Evolutionary conservation across 140 eudicot genomes (phyloP), one percentile per base, ranked within the genome.

Genomic region (Flaveria floridana): DNA sequence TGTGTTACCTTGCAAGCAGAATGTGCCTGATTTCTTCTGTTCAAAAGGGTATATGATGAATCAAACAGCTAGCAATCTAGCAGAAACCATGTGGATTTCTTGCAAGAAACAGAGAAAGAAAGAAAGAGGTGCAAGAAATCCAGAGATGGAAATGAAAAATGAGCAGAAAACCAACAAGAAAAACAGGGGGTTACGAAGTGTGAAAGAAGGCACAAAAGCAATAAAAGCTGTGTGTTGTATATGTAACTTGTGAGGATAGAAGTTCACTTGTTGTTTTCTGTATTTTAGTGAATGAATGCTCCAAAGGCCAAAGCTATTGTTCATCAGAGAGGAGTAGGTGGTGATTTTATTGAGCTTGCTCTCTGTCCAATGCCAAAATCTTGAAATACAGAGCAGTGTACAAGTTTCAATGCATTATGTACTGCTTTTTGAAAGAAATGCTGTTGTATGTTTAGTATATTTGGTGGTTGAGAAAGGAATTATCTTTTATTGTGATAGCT

Each of bases 271-370:
- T 74, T 76, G 74, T 61, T 79, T 8, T 80, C 79, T 80, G 84
- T 57, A 26, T 80, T 80, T 67, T 80, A 80, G 83, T 20, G 83
- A 80, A 62, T 80, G 71, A 80, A 79, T 79, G 79, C 66, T 11
- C 53, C 52, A 34, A 34, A 34, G 41, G 41, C 55, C 42, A 64
- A 73, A 67, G 51, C 11, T 18, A 19, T 53, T 79, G 80, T 80
- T 79, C 79, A 19, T 68, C 80, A 74, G 71, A 68, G 75, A 80
- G 79, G 80, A 80, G 84, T 80, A 80, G 84, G 84, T 80, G 84
- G 76, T 80, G 76, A 52, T 50, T 73, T 80, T 47, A 74, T 58
- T 75, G 72, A 68, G 41, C 37, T 58, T 59, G 20, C 5, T 2
- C 50, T 6, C 3, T 61, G 53, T 42, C 44, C 74, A 72, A 7